Evolutionary conservation across 2,329 filamentous ascomycete genomes (phyloP).

Genomic region (Paraconiothyrium sp.): DNA sequence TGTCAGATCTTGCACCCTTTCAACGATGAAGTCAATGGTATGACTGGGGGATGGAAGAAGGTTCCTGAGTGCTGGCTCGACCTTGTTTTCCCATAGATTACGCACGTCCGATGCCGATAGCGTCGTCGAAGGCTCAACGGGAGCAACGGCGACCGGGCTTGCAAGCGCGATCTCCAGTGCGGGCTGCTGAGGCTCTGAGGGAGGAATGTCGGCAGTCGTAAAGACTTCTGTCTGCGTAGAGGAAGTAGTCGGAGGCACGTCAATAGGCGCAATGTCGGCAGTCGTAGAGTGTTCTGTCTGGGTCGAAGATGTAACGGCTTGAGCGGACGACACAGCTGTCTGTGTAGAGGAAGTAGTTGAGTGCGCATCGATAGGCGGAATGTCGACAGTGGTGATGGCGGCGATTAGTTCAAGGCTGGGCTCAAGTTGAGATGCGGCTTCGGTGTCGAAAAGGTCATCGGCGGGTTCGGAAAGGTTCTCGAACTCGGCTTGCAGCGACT

Average conservation of each 20-base stretch:
- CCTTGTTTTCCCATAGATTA: not conserved
- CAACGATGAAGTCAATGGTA: not conserved
- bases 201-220: not conserved
- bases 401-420: not conserved
- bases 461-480: not conserved
- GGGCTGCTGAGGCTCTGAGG: not conserved
- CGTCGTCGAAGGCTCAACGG: not conserved
- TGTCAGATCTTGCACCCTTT: not conserved
- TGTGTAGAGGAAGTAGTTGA: constrained; percentile 2
- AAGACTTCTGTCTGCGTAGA: not conserved
- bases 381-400: not conserved
- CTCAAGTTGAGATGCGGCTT: not conserved
- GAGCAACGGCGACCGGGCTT: not conserved
- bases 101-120: constrained; percentile 1
- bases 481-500: constrained; percentile 1
- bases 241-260: too few species aligned
- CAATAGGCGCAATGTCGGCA: not conserved
- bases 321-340: constrained; percentile 1
- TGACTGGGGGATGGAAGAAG: not conserved
- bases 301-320: not conserved
- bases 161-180: not conserved
- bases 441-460: not conserved
- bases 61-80: not conserved
- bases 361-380: not conserved
- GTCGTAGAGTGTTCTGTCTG: not conserved